Percentiles rank a stretch among this genome's conserved stretches.
Conservation (phyloP, 164 flowering plant genomes). For the Nymphaea thermarum region DNA sequence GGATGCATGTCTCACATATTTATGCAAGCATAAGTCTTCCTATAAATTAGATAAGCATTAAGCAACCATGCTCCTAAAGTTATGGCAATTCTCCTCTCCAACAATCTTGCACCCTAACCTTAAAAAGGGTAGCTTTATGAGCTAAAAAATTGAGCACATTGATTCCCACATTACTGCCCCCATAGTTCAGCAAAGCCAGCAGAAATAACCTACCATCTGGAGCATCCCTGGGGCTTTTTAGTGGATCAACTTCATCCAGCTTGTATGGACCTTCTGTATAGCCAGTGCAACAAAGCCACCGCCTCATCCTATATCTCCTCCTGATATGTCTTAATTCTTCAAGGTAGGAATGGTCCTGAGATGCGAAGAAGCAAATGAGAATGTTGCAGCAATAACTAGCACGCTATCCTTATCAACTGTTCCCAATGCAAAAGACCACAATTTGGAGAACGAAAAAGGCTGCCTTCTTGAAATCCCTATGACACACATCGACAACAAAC, state of each 20-base stretch:
- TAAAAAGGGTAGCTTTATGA: not conserved
- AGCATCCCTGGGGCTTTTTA: conserved; percentile 9
- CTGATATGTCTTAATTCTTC: conserved; percentile 1
- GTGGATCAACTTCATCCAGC: conserved; percentile 9
- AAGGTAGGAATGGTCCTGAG: not conserved
- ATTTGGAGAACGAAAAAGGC: too few species aligned
- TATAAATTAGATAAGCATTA: not conserved
- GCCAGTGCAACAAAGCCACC: conserved; percentile 19
- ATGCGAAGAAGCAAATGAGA: not conserved
- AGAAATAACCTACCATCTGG: conserved; percentile 8
- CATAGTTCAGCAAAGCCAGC: not conserved
- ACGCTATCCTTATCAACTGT: too few species aligned
- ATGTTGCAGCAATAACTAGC: not conserved
- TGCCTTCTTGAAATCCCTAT: too few species aligned
- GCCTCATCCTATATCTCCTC: conserved; percentile 14
- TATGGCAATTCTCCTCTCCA: not conserved
- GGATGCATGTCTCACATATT: too few species aligned
- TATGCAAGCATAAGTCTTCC: not conserved
- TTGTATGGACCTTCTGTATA: conserved; percentile 10
- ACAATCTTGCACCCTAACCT: not conserved
- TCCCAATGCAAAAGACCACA: too few species aligned
- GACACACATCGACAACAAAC: too few species aligned
- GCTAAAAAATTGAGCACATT: not conserved
- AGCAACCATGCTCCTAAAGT: not conserved
- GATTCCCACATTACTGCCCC: not conserved